These are phyloP conservation scores for Pseudocohnilembus persalinus DNA, from an alignment of 169 alveolate genomes.

Conservation along the genomic window DNA sequence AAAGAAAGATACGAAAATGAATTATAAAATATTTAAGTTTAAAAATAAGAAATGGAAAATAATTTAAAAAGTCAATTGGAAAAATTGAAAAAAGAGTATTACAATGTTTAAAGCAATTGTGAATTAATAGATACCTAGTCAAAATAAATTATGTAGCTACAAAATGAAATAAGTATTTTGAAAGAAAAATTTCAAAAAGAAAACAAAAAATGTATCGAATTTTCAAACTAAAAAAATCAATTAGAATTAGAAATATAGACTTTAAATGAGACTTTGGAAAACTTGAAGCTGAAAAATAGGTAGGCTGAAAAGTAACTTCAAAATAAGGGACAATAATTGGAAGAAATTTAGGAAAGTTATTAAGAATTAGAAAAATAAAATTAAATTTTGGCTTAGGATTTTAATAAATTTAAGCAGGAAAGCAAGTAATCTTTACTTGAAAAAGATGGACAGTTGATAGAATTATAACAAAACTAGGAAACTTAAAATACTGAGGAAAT, in stretches of 20 bases:
- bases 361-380: too few relatives aligned
- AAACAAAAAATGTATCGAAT: not conserved
- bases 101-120: not conserved
- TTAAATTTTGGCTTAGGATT: too few relatives aligned
- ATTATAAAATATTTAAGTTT: not conserved
- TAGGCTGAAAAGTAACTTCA: too few relatives aligned
- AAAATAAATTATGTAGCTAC: not conserved
- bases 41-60: not conserved
- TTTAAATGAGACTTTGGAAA: not conserved
- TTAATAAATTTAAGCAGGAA: too few relatives aligned
- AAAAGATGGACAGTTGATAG: too few relatives aligned
- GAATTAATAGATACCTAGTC: not conserved
- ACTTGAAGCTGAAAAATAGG: too few relatives aligned
- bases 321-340: too few relatives aligned
- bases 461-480: too few relatives aligned
- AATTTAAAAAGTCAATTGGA: not conserved
- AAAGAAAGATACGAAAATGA: not conserved
- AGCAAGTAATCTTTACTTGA: too few relatives aligned
- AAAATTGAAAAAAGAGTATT: not conserved
- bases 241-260: too few relatives aligned
- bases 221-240: not conserved
- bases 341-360: too few relatives aligned
- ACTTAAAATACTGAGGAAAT: too few relatives aligned
- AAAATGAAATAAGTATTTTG: not conserved
- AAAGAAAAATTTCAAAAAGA: not conserved